Conservation (phyloP, 179 eudicot species). For the Beta lomatogona region DNA sequence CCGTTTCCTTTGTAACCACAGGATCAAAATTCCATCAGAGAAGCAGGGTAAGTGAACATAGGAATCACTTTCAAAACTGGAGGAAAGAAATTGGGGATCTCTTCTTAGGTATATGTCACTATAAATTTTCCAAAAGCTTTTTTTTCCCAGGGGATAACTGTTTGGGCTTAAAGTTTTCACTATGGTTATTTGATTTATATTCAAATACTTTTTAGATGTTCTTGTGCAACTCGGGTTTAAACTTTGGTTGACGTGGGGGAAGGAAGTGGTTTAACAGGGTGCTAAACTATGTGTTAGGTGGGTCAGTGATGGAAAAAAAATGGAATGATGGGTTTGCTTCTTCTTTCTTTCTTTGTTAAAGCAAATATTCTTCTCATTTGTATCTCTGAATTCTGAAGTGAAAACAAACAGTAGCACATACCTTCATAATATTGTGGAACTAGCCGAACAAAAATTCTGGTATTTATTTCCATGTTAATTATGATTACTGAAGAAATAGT, state of each 20-base stretch:
- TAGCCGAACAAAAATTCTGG: neutral
- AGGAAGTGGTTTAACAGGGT: neutral
- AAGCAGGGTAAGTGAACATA: conserved; percentile 23
- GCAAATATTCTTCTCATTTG: neutral
- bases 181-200: neutral
- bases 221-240: neutral
- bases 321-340: neutral
- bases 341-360: neutral
- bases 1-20: conserved; percentile 30
- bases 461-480: neutral
- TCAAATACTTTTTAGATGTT: neutral
- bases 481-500: neutral
- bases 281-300: neutral
- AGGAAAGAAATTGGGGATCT: conserved; percentile 23
- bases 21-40: conserved; percentile 31
- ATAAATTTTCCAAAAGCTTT: conserved; percentile 12
- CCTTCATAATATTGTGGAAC: neutral
- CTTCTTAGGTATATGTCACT: conserved; percentile 18
- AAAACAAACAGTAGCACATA: neutral
- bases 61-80: conserved; percentile 26
- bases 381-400: neutral
- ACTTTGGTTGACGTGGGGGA: neutral
- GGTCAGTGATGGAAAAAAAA: neutral
- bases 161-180: neutral
- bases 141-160: conserved; percentile 8